phyloP scores from a whole-genome alignment of 306 rosid species.

The Gillenia trifoliata region DNA sequence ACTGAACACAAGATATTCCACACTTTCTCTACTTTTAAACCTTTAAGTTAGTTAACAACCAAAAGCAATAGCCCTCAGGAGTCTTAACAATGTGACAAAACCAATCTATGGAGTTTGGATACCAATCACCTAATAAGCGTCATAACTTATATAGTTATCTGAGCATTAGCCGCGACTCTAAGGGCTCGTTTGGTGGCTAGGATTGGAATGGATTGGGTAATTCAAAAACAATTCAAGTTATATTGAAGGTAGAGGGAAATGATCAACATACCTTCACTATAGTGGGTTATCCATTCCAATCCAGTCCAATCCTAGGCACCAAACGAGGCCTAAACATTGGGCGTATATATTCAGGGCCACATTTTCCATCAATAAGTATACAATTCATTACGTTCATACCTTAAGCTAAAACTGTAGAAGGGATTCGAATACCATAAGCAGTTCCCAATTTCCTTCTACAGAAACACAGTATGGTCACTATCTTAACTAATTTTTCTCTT shows the following conservation, averaged over 20 bases:
- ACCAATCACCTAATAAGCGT: not conserved
- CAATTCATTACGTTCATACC: not conserved
- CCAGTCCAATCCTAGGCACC: not conserved
- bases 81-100: not conserved
- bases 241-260: no score
- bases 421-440: not conserved
- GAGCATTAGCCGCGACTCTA: not conserved
- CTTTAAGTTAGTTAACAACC: not conserved
- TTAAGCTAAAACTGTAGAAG: not conserved
- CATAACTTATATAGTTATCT: no score
- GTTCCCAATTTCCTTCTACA: not conserved
- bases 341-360: not conserved
- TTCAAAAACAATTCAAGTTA: no score
- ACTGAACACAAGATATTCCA: slow-evolving; percentile 29
- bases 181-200: not conserved
- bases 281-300: not conserved
- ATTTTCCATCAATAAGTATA: not conserved
- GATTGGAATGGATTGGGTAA: no score
- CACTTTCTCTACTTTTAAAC: not conserved
- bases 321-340: not conserved
- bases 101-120: not conserved
- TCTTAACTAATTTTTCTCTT: not conserved
- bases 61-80: not conserved
- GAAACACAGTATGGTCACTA: not conserved
- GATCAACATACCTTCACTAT: no score